These are phyloP conservation scores for Rhizopogon vinicolor DNA, from an alignment of 768 basidiomycete species.

Conservation along the genomic window DNA sequence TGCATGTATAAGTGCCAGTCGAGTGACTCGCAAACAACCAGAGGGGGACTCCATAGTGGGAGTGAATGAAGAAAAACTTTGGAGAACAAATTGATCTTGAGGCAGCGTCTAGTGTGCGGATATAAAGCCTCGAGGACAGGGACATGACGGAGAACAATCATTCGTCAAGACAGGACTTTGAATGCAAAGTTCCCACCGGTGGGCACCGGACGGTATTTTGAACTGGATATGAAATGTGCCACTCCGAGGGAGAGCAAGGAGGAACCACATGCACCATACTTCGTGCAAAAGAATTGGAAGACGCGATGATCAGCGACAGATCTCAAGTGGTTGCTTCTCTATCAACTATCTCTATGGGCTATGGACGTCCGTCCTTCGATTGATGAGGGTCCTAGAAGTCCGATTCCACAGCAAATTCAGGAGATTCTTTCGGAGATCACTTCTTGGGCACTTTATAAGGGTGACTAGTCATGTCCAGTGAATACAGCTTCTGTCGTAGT, in stretches of 20 bases:
- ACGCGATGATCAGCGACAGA: background rate
- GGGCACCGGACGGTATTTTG: background rate
- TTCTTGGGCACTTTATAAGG: background rate
- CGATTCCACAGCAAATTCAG: background rate
- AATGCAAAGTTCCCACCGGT: background rate
- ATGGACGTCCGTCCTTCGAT: background rate
- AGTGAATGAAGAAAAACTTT: background rate
- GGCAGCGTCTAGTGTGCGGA: slow-evolving; percentile 11
- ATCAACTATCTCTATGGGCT: background rate
- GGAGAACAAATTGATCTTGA: background rate
- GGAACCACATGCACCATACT: background rate
- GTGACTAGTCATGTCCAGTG: background rate
- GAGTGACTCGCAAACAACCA: slow-evolving; percentile 28
- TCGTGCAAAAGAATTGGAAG: background rate
- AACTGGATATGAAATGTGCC: background rate
- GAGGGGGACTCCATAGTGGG: slow-evolving; percentile 14
- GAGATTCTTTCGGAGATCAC: background rate
- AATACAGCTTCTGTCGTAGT: slow-evolving; percentile 5
- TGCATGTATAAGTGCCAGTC: slow-evolving; percentile 46
- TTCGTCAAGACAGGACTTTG: background rate
- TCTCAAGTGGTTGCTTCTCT: background rate
- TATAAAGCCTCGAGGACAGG: slow-evolving; percentile 15
- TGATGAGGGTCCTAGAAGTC: background rate
- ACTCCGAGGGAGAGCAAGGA: slow-evolving; percentile 1
- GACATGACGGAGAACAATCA: slow-evolving; percentile 10